phyloP scores from a whole-genome alignment of 176 grass and related monocot species.

The Dendrocalamus sinicus region DNA sequence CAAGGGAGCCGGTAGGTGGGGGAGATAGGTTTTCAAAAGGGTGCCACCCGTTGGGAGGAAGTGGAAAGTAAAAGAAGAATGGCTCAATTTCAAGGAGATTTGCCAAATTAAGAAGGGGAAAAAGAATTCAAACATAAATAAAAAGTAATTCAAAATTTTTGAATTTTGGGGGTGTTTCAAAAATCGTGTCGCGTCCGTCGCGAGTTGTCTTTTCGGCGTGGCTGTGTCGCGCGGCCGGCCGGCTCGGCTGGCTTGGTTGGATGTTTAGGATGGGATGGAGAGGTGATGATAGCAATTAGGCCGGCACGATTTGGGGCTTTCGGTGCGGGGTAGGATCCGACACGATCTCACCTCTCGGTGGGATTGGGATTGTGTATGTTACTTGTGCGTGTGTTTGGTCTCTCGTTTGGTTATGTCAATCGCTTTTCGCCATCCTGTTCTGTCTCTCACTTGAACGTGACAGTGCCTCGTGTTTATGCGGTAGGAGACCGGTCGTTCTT shows the following conservation, averaged over 20 bases:
- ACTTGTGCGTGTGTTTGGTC: not conserved
- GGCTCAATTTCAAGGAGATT: no score
- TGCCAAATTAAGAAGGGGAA: no score
- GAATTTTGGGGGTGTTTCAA: no score
- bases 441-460: no score
- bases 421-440: not conserved
- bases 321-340: constrained; percentile 47
- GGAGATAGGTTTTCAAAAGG: no score
- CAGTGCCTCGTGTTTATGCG: not conserved
- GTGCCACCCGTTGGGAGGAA: no score
- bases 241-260: not conserved
- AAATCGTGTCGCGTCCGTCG: not conserved
- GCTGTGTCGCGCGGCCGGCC: not conserved
- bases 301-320: constrained; percentile 41
- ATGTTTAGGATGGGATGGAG: not conserved
- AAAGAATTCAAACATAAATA: no score
- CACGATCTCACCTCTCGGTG: constrained; percentile 29
- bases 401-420: not conserved
- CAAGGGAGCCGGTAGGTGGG: no score
- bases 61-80: no score
- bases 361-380: not conserved
- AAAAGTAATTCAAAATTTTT: no score
- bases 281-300: constrained; percentile 25
- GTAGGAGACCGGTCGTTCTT: not conserved
- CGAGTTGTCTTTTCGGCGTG: constrained; percentile 38